A percentile compares a stretch with the other conserved stretches of the same genome.
Conservation (phyloP, 345 rosid species). For the Trapa bicornis region DNA sequence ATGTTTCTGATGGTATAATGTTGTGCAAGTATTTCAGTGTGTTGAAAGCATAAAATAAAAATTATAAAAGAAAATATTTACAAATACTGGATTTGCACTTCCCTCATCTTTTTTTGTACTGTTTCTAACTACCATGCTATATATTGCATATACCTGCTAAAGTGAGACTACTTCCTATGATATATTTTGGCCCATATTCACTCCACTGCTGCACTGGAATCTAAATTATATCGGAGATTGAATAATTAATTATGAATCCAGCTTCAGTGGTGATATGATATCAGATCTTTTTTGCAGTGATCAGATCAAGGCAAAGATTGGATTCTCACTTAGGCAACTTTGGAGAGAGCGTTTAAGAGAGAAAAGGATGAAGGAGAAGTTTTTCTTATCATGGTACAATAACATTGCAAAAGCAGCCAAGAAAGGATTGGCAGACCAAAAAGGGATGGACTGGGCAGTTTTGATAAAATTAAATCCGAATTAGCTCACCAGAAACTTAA, state of each 20-base stretch:
- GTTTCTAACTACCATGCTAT: neutral
- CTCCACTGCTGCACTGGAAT: neutral
- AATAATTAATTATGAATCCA: neutral
- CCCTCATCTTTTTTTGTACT: neutral
- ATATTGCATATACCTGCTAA: neutral
- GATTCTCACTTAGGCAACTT: slow-evolving; percentile 33
- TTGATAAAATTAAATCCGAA: slow-evolving; percentile 39
- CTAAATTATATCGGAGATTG: neutral
- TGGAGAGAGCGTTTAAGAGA: slow-evolving; percentile 55
- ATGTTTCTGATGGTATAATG: neutral
- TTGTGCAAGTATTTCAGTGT: neutral
- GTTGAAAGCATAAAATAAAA: neutral
- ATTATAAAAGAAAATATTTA: neutral
- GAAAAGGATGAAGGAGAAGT: slow-evolving; percentile 32
- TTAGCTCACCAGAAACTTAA: slow-evolving; percentile 31
- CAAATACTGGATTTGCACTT: neutral
- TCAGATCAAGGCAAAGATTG: slow-evolving; percentile 53
- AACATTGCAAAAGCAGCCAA: slow-evolving; percentile 58
- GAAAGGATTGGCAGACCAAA: slow-evolving; percentile 46
- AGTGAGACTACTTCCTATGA: neutral
- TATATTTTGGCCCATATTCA: neutral
- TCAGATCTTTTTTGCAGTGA: slow-evolving; percentile 38
- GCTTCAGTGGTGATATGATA: neutral
- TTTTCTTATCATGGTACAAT: slow-evolving; percentile 37
- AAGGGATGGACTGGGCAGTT: slow-evolving; percentile 62